Conservation (phyloP, 2,329 filamentous ascomycete genomes). For the Hirsutella minnesotensis region DNA sequence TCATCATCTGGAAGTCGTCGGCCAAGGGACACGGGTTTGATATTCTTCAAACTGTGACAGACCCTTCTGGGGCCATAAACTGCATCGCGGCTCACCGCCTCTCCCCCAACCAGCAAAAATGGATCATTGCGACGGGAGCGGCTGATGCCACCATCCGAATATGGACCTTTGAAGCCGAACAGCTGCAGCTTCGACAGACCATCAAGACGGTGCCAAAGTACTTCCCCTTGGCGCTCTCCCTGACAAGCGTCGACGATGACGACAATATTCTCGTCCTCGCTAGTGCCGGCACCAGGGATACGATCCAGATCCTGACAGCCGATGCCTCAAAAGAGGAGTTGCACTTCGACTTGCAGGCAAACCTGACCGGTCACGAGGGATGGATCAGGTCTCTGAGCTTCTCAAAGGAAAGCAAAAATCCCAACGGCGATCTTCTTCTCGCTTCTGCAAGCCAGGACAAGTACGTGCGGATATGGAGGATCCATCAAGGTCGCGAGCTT, state of each 20-base stretch:
- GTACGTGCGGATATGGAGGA: constrained; percentile 86
- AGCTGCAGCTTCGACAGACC: constrained; percentile 49
- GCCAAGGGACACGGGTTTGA: constrained; percentile 16
- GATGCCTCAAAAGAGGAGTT: constrained; percentile 23
- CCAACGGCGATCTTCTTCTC: constrained; percentile 59
- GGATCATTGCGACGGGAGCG: constrained; percentile 63
- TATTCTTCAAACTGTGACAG: constrained; percentile 40
- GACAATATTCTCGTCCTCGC: constrained; percentile 55
- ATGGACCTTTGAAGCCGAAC: constrained; percentile 52
- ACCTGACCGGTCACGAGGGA: constrained; percentile 79
- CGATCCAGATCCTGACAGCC: constrained; percentile 69
- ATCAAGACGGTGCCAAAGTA: constrained; percentile 66
- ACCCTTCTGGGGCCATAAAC: constrained; percentile 68
- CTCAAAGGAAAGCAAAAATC: constrained; percentile 43
- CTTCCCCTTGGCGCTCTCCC: constrained; percentile 67
- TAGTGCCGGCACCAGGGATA: constrained; percentile 71
- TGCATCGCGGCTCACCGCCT: constrained; percentile 38
- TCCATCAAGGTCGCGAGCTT: constrained; percentile 59
- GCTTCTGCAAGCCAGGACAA: constrained; percentile 96
- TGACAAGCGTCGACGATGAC: constrained; percentile 45
- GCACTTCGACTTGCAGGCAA: constrained; percentile 61
- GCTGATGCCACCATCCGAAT: constrained; percentile 62
- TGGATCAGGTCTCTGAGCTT: constrained; percentile 88
- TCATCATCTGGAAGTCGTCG: constrained; percentile 56
- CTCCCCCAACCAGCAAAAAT: constrained; percentile 14